These are phyloP conservation scores for Fragosphaeria purpurea DNA, from an alignment of 2,329 filamentous ascomycete genomes.

Conservation along the genomic window DNA sequence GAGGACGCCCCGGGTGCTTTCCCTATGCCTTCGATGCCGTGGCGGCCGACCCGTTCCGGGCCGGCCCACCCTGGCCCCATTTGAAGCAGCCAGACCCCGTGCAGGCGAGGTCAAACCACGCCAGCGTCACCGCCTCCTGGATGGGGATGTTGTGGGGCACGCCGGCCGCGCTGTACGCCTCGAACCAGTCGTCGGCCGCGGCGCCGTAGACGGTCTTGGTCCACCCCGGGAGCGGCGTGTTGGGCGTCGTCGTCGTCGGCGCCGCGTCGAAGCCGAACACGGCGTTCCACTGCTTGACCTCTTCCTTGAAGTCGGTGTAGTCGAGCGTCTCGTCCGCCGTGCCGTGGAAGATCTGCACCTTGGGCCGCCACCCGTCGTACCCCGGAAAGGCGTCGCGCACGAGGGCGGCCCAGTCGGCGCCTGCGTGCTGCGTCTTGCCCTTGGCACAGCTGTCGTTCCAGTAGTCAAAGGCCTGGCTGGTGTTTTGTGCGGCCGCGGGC, in stretches of 20 bases:
- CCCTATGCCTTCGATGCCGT: too few species aligned
- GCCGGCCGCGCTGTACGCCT: constrained; percentile 28
- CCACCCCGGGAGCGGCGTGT: constrained; percentile 27
- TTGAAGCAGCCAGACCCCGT: constrained; percentile 22
- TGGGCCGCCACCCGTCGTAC: constrained; percentile 41
- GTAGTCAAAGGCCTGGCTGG: constrained; percentile 20
- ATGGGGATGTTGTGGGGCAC: constrained; percentile 30
- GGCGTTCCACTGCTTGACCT: constrained; percentile 42
- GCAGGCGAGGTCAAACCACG: constrained; percentile 28
- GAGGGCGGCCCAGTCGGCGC: constrained; percentile 24
- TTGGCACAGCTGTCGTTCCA: constrained; percentile 45
- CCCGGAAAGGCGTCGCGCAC: constrained; percentile 35
- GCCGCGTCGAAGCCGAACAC: constrained; percentile 24
- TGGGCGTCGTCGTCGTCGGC: constrained; percentile 17
- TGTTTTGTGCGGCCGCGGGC: constrained; percentile 14
- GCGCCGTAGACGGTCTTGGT: constrained; percentile 27
- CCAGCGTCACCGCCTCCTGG: constrained; percentile 26
- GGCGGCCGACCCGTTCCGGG: too few species aligned
- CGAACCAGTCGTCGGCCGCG: constrained; percentile 25
- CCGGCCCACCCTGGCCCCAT: constrained; percentile 24
- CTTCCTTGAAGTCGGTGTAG: constrained; percentile 43
- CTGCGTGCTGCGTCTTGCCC: constrained; percentile 31
- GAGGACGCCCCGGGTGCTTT: too few species aligned
- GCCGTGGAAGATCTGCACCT: constrained; percentile 49
- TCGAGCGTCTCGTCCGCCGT: constrained; percentile 39